Evolutionary conservation across 495 filamentous ascomycete genomes (phyloP), one percentile per base, ranked within the genome.

Genomic region (Podospora pseudocomata): DNA sequence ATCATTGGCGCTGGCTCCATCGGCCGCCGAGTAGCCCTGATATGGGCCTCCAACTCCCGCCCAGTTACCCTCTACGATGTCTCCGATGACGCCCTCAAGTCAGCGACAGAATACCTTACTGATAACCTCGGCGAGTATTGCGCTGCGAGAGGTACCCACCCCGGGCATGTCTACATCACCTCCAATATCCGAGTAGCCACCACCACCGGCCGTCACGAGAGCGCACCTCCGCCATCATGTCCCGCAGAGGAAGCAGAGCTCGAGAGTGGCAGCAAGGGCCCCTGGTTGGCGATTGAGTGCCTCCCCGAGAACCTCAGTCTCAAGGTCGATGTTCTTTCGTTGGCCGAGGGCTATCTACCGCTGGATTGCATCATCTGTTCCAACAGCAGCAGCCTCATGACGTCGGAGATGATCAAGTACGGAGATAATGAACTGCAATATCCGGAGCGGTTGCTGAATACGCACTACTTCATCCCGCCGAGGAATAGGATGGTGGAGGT

Each of bases 401-500:
- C 81, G 13, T 75, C 76, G 0, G 80, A 84, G 59, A 84, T 87
- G 77, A 71, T 84, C 1, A 39, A 11, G 73, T 70, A 49, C 75
- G 80, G 44, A 5, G 34, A 39, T 39, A 65, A 60, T 18, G 32
- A 34, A 71, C 83, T 65, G 72, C 71, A 16, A 68, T 76, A 57
- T 68, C 70, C 79, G 54, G 70, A 70, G 11, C 78, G 80, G 0
- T 68, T 86, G 16, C 72, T 84, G 57, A 88, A 88, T 72, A 84
- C 82, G 63, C 85, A 87, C 74, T 88, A 83, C 73, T 79, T 79
- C 61, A 85, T 87, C 80, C 87, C 85, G 63, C 86, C 86, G 15
- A 72, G 73, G 34, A 81, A 82, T 65, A 69, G 70, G 5, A 80
- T 77, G 58, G 85, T 88, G 2, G 86, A 88, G 75, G 65, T 89